These are phyloP conservation scores for Dalbergia cultrata DNA, from an alignment of 306 rosid genomes.

Conservation along the genomic window DNA sequence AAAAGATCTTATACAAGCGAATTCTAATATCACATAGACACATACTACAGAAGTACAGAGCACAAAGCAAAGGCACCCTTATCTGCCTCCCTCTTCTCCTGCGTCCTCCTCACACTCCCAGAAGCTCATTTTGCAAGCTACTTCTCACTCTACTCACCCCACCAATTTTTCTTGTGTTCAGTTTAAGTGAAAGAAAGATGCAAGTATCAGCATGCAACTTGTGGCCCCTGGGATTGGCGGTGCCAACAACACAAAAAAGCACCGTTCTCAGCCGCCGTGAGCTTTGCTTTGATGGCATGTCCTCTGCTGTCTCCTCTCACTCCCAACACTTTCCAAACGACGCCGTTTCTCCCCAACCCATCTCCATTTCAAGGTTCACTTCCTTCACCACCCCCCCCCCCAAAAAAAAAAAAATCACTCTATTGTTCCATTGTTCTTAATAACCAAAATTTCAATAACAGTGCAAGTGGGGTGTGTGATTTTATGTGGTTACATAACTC, in stretches of 20 bases:
- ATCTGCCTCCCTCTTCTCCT: slow-evolving; percentile 28
- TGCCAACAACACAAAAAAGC: slow-evolving; percentile 42
- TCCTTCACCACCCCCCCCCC: neutral
- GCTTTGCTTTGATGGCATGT: slow-evolving; percentile 73
- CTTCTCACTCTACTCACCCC: neutral
- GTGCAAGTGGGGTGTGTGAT: slow-evolving; percentile 20
- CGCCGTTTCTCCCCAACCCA: slow-evolving; percentile 50
- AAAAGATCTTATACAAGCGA: no score
- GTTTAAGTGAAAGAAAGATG: slow-evolving; percentile 47
- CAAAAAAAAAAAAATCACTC: neutral
- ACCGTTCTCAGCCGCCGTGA: slow-evolving; percentile 63
- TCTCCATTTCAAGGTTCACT: slow-evolving; percentile 66
- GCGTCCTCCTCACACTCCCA: neutral
- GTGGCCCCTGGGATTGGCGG: slow-evolving; percentile 47
- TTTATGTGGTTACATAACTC: neutral
- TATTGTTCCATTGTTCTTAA: slow-evolving; percentile 6
- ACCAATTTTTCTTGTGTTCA: neutral
- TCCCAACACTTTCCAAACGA: slow-evolving; percentile 56
- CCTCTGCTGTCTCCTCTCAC: slow-evolving; percentile 68
- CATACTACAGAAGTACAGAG: neutral
- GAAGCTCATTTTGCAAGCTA: slow-evolving; percentile 1
- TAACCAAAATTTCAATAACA: neutral
- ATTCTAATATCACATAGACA: slow-evolving; percentile 34
- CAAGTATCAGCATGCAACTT: slow-evolving; percentile 67
- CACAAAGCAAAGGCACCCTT: slow-evolving; percentile 34